Base-by-base conservation (phyloP, 805 yeast species). In the Kodamaea laetipori region DNA sequence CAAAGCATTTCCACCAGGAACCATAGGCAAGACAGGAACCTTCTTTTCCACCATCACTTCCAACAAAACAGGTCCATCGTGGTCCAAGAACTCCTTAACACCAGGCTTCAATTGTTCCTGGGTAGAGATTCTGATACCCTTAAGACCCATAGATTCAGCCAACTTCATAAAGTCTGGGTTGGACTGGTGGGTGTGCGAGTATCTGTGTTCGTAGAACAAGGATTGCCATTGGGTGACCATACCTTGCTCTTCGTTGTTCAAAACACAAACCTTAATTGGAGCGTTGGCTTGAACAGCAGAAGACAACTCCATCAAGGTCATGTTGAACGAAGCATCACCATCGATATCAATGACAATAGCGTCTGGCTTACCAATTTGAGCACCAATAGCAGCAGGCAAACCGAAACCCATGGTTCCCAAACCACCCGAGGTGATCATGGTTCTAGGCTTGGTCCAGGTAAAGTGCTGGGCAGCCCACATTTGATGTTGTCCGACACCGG, bases 171-270 rank as follows among this genome's bases (percentile, higher is more conserved):
- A 94, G 69, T 94, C 85, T 45, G 99, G 99, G 68, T 94, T 94
- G 46, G 78, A 63, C 73, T 94, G 99, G 71, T 94, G 98, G 17
- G 99, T 92, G 70, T 94, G 98, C n/a, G 97, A 78, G 67, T 88
- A 94, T 71, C 99, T 82, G 70, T 92, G 92, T 67, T 92, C 96
- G 71, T 94, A 94, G 76, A 94, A 94, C 49, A 94, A 74, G 9
- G 97, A 86, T 74, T 94, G 99, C 99, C 99, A 94, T 69, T 94
- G 99, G 10, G 98, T 92, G 44, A 94, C 99, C 99, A 94, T 94
- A 63, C 99, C 99, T 74, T 94, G 99, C 74, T 94, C 99, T 73
- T 92, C 98, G 67, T 94, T 94, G 71, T 94, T 94, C 63, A 94
- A 75, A 44, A 94, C 83, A 64, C 89, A 76, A 48, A 88, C 79